Conservation (phyloP, 805 yeast species). For the Metschnikowia reukaufii region DNA sequence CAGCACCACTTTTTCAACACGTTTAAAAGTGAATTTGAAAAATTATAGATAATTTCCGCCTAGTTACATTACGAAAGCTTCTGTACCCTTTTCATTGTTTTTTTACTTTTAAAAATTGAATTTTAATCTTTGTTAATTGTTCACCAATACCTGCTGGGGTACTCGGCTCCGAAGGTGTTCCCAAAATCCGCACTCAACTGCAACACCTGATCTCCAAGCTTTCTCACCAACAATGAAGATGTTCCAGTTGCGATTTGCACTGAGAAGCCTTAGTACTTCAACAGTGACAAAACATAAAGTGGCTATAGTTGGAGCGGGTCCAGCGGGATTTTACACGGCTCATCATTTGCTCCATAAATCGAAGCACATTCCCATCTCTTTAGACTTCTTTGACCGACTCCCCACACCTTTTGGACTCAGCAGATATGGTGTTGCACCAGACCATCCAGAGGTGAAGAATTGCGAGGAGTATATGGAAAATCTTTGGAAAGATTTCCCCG, state of each 20-base stretch:
- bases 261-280: conserved; percentile 8
- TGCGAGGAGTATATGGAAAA: conserved; percentile 74
- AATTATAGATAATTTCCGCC: no score
- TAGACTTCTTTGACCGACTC: conserved; percentile 78
- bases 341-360: conserved; percentile 44
- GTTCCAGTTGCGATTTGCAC: conserved; percentile 1
- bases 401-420: conserved; percentile 93
- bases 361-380: conserved; percentile 30
- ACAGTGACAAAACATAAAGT: conserved; percentile 32
- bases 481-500: conserved; percentile 29
- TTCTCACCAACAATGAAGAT: no score
- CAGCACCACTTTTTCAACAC: no score
- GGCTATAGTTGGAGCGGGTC: conserved; percentile 93
- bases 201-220: no score
- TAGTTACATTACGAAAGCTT: no score
- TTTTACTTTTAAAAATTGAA: no score
- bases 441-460: conserved; percentile 93
- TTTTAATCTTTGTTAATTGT: no score
- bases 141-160: no score
- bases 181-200: not conserved
- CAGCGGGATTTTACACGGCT: conserved; percentile 49
- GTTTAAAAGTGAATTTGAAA: no score
- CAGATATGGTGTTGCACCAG: conserved; percentile 98
- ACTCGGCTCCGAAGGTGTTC: no score
- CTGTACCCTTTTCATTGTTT: no score